Percentiles rank a stretch among this genome's conserved stretches.
phyloP scores from a whole-genome alignment of 2,329 filamentous ascomycete genomes.

The Ophiostoma ulmi region DNA sequence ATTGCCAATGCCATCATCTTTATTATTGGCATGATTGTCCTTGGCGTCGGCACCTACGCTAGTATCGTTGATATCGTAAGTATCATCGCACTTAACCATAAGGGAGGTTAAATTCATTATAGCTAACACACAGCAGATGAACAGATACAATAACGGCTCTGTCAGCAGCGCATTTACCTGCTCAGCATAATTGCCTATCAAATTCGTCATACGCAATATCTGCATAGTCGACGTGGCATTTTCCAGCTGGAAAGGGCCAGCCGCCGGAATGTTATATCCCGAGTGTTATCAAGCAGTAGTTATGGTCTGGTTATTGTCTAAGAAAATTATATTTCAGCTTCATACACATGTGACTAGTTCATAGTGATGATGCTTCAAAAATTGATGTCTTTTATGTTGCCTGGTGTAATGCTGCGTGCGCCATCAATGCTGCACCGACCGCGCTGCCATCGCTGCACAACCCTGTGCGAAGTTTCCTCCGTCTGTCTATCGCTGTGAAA shows the following conservation, averaged over 20 bases:
- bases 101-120: neutral
- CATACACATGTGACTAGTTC: too few relatives aligned
- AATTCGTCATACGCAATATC: neutral
- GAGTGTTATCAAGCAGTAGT: neutral
- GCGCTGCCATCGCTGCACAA: conserved; percentile 94
- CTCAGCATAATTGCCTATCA: neutral
- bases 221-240: neutral
- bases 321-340: too few relatives aligned
- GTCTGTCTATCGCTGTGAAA: conserved; percentile 68
- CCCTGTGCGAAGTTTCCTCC: conserved; percentile 75
- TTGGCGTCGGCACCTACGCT: conserved; percentile 7
- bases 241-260: too few relatives aligned
- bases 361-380: too few relatives aligned
- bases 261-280: neutral
- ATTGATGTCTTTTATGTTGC: too few relatives aligned
- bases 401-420: conserved; percentile 53
- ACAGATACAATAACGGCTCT: neutral
- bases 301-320: neutral
- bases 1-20: conserved; percentile 9
- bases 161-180: conserved; percentile 6
- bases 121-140: neutral
- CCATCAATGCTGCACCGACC: conserved; percentile 87
- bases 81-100: neutral
- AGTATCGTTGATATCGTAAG: conserved; percentile 14
- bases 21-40: conserved; percentile 10